phyloP scores from a whole-genome alignment of 2,329 filamentous ascomycete species.

The Fusarium liriodendri region DNA sequence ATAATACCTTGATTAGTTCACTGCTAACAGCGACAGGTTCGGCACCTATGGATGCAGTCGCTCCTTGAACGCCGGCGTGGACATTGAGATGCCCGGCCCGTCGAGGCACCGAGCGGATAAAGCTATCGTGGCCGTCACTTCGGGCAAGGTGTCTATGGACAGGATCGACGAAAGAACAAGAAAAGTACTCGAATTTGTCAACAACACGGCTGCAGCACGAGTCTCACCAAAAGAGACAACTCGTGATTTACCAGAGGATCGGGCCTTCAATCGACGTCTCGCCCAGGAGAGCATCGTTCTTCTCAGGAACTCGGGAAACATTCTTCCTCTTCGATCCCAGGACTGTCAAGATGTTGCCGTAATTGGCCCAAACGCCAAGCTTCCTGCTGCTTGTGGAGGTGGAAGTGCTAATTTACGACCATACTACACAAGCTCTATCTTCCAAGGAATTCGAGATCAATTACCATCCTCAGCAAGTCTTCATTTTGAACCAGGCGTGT shows the following conservation, averaged over 20 bases:
- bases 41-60: slow-evolving; percentile 22
- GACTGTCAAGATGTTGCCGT: slow-evolving; percentile 57
- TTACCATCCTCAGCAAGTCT: not conserved
- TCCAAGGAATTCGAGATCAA: slow-evolving; percentile 43
- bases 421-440: slow-evolving; percentile 47
- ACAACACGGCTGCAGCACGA: not conserved
- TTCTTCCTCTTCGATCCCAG: slow-evolving; percentile 60
- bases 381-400: slow-evolving; percentile 46
- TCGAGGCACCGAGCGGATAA: slow-evolving; percentile 13
- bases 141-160: not conserved
- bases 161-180: slow-evolving; percentile 12
- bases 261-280: slow-evolving; percentile 6
- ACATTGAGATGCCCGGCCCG: slow-evolving; percentile 28
- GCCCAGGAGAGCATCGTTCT: slow-evolving; percentile 64
- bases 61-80: slow-evolving; percentile 18
- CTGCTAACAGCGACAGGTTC: not conserved
- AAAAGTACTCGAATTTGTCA: slow-evolving; percentile 14
- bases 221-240: slow-evolving; percentile 19
- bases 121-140: slow-evolving; percentile 10
- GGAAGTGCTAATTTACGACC: slow-evolving; percentile 48
- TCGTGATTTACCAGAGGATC: slow-evolving; percentile 19
- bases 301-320: slow-evolving; percentile 69
- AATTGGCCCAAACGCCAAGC: slow-evolving; percentile 65
- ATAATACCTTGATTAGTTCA: not conserved
- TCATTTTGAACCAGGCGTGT: slow-evolving; percentile 25